Percentiles rank a stretch among this genome's conserved stretches.
Conservation (phyloP, 805 yeast genomes). For the Deakozyma indianensis region DNA sequence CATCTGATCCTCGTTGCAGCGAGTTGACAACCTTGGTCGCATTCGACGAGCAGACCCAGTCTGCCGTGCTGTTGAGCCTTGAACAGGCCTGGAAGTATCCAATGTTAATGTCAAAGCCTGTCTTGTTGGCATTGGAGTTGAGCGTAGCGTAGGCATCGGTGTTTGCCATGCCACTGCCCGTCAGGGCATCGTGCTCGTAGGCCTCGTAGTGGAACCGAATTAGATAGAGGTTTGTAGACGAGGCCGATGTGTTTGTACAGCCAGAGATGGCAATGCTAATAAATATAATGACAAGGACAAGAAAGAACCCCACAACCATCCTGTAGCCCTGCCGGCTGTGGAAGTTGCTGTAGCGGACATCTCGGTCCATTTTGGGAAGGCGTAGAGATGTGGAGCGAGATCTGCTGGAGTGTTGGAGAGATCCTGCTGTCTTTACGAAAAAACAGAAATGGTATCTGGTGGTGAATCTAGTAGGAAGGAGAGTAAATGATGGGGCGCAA, state of each 20-base stretch:
- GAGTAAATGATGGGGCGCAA: no score
- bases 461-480: no score
- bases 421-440: no score
- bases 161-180: background rate
- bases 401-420: no score
- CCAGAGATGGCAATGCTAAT: background rate
- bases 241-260: background rate
- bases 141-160: background rate
- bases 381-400: no score
- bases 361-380: no score
- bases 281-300: background rate
- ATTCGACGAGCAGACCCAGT: background rate
- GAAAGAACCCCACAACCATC: background rate
- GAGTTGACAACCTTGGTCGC: background rate
- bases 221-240: background rate
- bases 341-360: background rate
- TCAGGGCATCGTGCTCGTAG: background rate
- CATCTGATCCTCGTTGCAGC: background rate
- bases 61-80: background rate
- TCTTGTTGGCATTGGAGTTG: background rate
- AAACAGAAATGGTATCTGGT: no score
- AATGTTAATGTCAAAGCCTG: background rate
- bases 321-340: background rate
- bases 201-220: slow-evolving; percentile 1
- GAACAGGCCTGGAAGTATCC: slow-evolving; percentile 1